Evolutionary conservation across 129 eudicot species (phyloP), one percentile per base, ranked within the genome.

Genomic region (Deinandra increscens): DNA sequence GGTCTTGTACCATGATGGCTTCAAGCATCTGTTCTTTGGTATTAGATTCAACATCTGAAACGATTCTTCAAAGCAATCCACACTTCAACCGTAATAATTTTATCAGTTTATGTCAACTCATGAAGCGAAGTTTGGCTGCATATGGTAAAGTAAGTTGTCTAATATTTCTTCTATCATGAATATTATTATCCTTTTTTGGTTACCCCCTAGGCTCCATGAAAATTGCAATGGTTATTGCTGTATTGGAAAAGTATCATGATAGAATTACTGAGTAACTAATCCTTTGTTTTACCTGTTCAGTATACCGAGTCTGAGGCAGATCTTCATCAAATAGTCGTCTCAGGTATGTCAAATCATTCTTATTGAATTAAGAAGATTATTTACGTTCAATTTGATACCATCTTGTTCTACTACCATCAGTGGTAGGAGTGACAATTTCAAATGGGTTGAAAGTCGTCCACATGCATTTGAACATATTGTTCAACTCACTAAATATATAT

Each of bases 21-120:
- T 84, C 98, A 78, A 93, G 90, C 83, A 93, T 93, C 7, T 85
- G 97, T 71, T 55, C 92, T 4, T 73, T 93, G 70, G 78, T 93
- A 64, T 75, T 93, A 61, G 92, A 87, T 75, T 75, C 55, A 2
- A 83, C 88, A 60, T 93, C 97, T 22, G 98, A 93, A 81, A 82
- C 78, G 3, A 71, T 74, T 82, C 92, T 89, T 48, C 75, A 54
- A 36, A 36, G 62, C 22, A 83, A 83, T 71, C 85, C 97, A 29
- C 80, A 76, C 36, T 84, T 93, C 37, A 76, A 53, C 66, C 13
- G 13, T 7, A 68, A 71, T 49, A 67, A 31, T 58, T 48, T 89
- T 7, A 70, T 36, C 31, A 78, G 68, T 70, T 73, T 93, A 41
- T 79, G 81, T 18, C 84, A 76, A 63, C 88, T 93, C 61, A 83